Evolutionary conservation across 2,329 filamentous ascomycete species (phyloP), one percentile per base, ranked within the genome.

Genomic region (Curvularia verruculosa): DNA sequence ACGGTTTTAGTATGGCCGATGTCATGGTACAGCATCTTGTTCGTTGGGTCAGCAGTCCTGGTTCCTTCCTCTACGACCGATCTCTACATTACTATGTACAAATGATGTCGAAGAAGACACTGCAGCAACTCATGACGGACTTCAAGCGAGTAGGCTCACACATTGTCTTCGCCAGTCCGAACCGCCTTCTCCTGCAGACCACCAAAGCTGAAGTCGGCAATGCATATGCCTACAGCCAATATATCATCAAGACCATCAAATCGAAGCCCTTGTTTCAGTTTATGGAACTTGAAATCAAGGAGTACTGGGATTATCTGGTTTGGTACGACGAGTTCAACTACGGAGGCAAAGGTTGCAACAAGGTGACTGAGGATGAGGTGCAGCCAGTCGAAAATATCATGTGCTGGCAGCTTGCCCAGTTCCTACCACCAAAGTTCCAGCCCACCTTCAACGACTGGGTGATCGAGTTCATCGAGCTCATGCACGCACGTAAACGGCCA

Each of bases 281-380:
- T 73, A 87, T 99, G 61, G 95, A 99, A 69, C 83, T 99, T 3
- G 91, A 97, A 68, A 95, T 99, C 76, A 96, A 94, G 66, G 95
- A 99, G 74, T 99, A 97, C 77, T 99, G 95, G 95, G 95, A 99
- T 75, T 98, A 97, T 70, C 86, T 99, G 0, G 88, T 97, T 3
- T 99, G 95, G 95, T 98, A 98, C 66, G 95, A 99, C 67, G 92
- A 97, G 77, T 97, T 94, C 82, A 99, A 99, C 80, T 98, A 98
- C 70, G 96, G 95, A 53, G 95, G 95, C 59, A 96, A 96, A 71
- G 95, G 91, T 3, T 96, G 92, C 65, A 86, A 89, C 48, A 86
- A 95, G 68, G 90, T 97, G 3, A 83, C 89, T 7, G 87, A 88
- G 65, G 82, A 82, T 9, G 91, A 94, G 67, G 87, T 89, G 43